phyloP scores from a whole-genome alignment of 148 eudicot species.

The Cornus florida region DNA sequence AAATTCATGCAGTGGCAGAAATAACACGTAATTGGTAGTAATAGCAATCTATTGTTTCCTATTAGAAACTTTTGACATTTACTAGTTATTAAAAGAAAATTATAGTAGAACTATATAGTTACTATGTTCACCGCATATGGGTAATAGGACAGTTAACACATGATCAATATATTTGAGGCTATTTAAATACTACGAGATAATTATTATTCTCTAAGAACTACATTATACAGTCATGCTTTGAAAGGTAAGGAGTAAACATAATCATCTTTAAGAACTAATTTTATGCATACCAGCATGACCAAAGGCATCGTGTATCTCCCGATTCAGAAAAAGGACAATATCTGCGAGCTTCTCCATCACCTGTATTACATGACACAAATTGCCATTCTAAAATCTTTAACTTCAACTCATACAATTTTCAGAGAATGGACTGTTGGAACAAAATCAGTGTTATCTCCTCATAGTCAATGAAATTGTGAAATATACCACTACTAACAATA shows the following conservation, averaged over 20 bases:
- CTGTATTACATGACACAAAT: slow-evolving; percentile 22
- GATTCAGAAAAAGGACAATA: slow-evolving; percentile 45
- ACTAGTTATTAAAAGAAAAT: too few species aligned
- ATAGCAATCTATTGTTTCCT: too few species aligned
- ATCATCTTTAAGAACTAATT: background rate
- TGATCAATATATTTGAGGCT: background rate
- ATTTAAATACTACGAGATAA: background rate
- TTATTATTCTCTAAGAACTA: background rate
- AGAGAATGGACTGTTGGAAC: background rate
- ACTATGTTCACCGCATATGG: too few species aligned
- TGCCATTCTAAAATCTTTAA: slow-evolving; percentile 5
- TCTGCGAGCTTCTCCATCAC: slow-evolving; percentile 73
- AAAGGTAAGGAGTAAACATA: background rate
- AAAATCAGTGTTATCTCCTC: background rate
- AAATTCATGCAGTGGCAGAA: too few species aligned
- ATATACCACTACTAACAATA: background rate
- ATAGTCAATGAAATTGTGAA: background rate
- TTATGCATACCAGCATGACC: slow-evolving; percentile 42
- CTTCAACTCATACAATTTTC: too few species aligned
- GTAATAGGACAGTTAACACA: too few species aligned
- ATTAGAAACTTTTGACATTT: too few species aligned
- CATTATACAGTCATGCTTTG: background rate
- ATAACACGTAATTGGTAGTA: too few species aligned
- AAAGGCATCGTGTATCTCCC: slow-evolving; percentile 46
- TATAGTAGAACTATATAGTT: too few species aligned